Conservation (phyloP, 805 yeast species). For the Kluyveromyces aestuarii region DNA sequence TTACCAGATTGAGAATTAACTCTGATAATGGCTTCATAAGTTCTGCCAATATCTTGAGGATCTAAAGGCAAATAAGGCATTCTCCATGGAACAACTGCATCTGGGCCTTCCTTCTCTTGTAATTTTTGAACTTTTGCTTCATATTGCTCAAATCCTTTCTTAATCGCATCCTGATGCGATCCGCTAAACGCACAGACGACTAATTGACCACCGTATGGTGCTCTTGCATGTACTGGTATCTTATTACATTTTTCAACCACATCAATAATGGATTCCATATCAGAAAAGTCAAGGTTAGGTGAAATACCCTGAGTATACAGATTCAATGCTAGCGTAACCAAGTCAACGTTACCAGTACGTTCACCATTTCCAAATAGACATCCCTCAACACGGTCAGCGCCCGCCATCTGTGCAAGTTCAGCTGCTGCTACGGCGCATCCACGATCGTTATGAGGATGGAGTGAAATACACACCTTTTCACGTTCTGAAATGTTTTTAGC, state of each 20-base stretch:
- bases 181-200: conserved; percentile 82
- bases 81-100: conserved; percentile 45
- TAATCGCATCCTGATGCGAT: conserved; percentile 84
- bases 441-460: conserved; percentile 79
- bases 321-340: conserved; percentile 69
- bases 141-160: conserved; percentile 60
- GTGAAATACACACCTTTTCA: conserved; percentile 62
- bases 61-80: conserved; percentile 79
- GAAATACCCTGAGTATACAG: conserved; percentile 70
- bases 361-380: conserved; percentile 82
- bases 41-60: conserved; percentile 77
- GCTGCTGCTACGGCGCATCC: conserved; percentile 89
- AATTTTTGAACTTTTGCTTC: conserved; percentile 12
- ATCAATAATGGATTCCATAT: conserved; percentile 56
- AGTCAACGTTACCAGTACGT: conserved; percentile 79
- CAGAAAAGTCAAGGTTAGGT: conserved; percentile 64
- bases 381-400: conserved; percentile 85
- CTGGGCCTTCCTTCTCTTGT: conserved; percentile 30
- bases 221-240: conserved; percentile 68
- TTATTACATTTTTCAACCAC: conserved; percentile 73
- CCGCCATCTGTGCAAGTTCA: conserved; percentile 72
- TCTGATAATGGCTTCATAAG: conserved; percentile 86
- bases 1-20: conserved; percentile 85
- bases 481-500: conserved; percentile 51
- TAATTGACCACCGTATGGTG: conserved; percentile 76